These are phyloP conservation scores for Globisporangium rhizosaccharum DNA, from an alignment of 352 stramenopile genomes.

Conservation along the genomic window DNA sequence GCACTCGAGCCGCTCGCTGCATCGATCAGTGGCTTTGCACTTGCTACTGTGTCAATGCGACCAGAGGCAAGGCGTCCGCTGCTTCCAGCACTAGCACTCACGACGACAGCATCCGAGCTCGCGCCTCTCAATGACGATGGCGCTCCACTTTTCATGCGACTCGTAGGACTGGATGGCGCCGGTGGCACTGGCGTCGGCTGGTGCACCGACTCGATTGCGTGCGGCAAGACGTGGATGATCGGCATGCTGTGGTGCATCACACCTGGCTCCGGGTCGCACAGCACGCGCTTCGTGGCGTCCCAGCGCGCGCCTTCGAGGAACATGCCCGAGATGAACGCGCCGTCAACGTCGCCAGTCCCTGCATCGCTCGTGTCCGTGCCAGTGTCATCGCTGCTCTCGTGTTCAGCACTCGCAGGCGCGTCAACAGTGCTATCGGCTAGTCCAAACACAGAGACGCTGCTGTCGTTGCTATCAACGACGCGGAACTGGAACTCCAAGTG, in stretches of 20 bases:
- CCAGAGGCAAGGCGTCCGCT: neutral
- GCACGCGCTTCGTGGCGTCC: conserved; percentile 37
- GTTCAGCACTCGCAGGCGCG: neutral
- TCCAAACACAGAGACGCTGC: neutral
- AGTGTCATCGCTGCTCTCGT: neutral
- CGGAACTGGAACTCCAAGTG: conserved; percentile 73
- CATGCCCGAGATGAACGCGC: conserved; percentile 55
- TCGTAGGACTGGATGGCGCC: neutral
- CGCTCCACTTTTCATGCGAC: neutral
- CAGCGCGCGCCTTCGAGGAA: conserved; percentile 69
- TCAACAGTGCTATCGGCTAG: neutral
- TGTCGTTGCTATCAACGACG: conserved; percentile 31
- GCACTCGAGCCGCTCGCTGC: neutral
- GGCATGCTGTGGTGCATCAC: conserved; percentile 75
- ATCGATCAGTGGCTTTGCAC: neutral
- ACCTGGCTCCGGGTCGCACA: conserved; percentile 49
- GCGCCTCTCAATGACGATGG: no score
- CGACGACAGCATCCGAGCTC: no score
- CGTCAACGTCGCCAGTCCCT: conserved; percentile 18
- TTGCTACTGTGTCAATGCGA: neutral
- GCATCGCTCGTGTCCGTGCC: neutral
- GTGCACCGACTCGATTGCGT: conserved; percentile 15
- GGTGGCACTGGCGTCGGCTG: neutral
- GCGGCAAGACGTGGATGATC: conserved; percentile 80
- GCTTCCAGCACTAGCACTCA: no score